These are phyloP conservation scores for Caloboletus firmus DNA, from an alignment of 1,284 basidiomycete species.

Conservation along the genomic window DNA sequence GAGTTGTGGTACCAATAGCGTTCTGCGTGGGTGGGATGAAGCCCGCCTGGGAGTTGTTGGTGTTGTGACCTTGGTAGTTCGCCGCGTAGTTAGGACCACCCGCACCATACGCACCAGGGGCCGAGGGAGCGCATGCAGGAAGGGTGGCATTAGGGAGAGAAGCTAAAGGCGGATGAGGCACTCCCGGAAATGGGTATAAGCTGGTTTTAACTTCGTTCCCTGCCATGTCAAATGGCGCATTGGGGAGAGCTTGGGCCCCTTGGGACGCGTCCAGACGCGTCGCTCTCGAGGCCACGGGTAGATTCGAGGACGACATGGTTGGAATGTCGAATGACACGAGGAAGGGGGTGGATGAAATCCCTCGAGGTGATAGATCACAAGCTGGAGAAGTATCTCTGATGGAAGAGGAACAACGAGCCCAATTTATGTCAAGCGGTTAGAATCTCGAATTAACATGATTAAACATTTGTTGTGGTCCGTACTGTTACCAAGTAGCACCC, in stretches of 20 bases:
- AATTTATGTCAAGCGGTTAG: not conserved
- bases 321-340: not conserved
- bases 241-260: not conserved
- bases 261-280: not conserved
- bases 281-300: not conserved
- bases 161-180: not conserved
- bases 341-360: too few species aligned
- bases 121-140: not conserved
- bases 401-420: not conserved
- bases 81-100: not conserved
- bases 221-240: too few species aligned
- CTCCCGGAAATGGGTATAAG: not conserved
- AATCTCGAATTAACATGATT: not conserved
- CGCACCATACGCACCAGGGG: not conserved
- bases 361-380: not conserved
- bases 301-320: not conserved
- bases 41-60: too few species aligned
- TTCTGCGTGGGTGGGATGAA: not conserved
- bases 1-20: not conserved
- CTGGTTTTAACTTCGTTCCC: not conserved
- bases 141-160: not conserved
- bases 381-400: not conserved
- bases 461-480: not conserved
- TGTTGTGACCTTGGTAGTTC: not conserved
- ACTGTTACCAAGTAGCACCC: not conserved